A percentile compares a stretch with the other conserved stretches of the same genome.
Evolutionary conservation across 768 basidiomycete genomes (phyloP).

Genomic region (Kwoniella botswanensis): DNA sequence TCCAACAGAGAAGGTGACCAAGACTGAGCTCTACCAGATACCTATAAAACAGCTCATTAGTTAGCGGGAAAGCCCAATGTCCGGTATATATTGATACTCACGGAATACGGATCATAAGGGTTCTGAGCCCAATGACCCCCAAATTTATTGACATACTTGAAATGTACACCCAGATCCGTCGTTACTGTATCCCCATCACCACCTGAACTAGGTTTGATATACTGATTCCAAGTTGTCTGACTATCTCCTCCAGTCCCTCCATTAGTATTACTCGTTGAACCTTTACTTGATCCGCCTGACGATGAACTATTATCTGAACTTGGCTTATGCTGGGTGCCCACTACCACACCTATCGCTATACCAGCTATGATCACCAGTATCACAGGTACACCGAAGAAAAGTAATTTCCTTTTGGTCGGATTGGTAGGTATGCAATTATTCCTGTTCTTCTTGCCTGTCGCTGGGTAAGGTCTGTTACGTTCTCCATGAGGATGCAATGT

Average conservation of each 20-base stretch:
- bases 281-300: conserved; percentile 3
- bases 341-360: conserved; percentile 46
- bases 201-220: conserved; percentile 36
- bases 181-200: conserved; percentile 44
- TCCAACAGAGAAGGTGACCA: conserved; percentile 54
- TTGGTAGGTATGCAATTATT: conserved; percentile 37
- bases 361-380: conserved; percentile 45
- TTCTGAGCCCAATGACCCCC: conserved; percentile 57
- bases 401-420: conserved; percentile 43
- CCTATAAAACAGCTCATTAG: conserved; percentile 5
- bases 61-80: neutral
- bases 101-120: conserved; percentile 46
- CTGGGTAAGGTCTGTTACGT: neutral
- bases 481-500: conserved; percentile 20
- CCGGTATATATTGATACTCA: conserved; percentile 17
- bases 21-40: conserved; percentile 53
- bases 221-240: conserved; percentile 23
- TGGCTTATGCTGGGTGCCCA: conserved; percentile 32
- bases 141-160: conserved; percentile 53
- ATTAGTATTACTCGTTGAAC: conserved; percentile 12
- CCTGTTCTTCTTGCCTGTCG: neutral
- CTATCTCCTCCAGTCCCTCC: conserved; percentile 5
- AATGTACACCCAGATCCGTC: conserved; percentile 45
- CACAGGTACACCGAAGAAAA: conserved; percentile 44
- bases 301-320: conserved; percentile 5